A percentile compares a stretch with the other conserved stretches of the same genome.
Evolutionary conservation across 176 grass and related monocot genomes (phyloP).

Genomic region (Zea luxurians): DNA sequence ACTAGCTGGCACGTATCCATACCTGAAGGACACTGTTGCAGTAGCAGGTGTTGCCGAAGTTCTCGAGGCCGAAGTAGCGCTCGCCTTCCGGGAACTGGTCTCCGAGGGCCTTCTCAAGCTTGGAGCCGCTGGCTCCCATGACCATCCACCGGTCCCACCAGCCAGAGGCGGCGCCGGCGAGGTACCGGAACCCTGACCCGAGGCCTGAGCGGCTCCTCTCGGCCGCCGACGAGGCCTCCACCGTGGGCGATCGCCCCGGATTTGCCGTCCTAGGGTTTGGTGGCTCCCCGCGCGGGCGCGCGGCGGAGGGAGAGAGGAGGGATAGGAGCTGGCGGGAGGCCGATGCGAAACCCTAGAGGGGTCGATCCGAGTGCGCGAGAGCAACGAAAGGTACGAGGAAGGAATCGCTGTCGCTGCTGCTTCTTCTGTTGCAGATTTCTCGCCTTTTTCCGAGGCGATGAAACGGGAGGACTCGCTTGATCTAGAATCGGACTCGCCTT

Average conservation of each 20-base stretch:
- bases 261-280: constrained; percentile 55
- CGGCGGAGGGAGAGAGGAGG: constrained; percentile 9
- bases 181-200: constrained; percentile 78
- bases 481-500: constrained; percentile 27
- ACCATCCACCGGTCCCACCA: constrained; percentile 98
- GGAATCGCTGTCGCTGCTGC: constrained; percentile 20
- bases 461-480: constrained; percentile 17
- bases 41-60: constrained; percentile 98
- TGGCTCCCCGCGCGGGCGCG: constrained; percentile 26
- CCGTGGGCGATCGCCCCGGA: constrained; percentile 51
- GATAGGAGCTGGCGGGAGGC: background rate
- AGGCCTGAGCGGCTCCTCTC: constrained; percentile 72
- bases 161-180: constrained; percentile 66
- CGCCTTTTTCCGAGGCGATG: background rate
- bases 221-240: constrained; percentile 64
- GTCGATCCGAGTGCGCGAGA: constrained; percentile 26
- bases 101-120: constrained; percentile 98
- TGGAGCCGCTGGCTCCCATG: constrained; percentile 92
- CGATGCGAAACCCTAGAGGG: constrained; percentile 35
- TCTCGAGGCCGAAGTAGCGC: constrained; percentile 96
- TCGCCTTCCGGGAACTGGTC: constrained; percentile 97
- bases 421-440: constrained; percentile 28
- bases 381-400: background rate
- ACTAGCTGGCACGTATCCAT: background rate
- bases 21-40: constrained; percentile 99